Evolutionary conservation across 139 green algal species (phyloP).

Genomic region (Chlorella sp.): DNA sequence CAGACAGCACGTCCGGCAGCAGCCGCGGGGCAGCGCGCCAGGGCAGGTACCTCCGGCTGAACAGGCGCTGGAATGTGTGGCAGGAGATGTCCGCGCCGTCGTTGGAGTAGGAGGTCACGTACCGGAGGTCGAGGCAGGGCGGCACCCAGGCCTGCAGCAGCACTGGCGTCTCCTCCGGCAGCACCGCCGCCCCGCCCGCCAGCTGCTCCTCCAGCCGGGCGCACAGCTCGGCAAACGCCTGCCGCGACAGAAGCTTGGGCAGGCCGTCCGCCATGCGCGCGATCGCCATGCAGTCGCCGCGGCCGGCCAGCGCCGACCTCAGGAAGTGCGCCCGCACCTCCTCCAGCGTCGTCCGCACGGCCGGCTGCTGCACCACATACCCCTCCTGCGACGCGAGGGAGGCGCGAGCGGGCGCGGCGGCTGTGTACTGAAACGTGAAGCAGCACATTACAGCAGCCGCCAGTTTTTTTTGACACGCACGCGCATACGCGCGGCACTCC

Average conservation of each 20-base stretch:
- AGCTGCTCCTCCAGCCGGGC: slow-evolving; percentile 46
- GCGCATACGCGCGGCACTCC: not conserved
- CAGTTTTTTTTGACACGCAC: not conserved
- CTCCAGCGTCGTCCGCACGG: slow-evolving; percentile 38
- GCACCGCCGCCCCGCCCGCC: not conserved
- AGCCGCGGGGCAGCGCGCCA: not conserved
- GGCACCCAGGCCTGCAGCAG: slow-evolving; percentile 37
- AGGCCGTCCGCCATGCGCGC: slow-evolving; percentile 33
- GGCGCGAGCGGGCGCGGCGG: too few relatives aligned
- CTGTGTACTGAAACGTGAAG: too few relatives aligned
- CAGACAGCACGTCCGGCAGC: not conserved
- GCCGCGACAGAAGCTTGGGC: slow-evolving; percentile 46
- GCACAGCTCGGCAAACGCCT: slow-evolving; percentile 53
- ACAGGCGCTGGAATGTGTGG: slow-evolving; percentile 69
- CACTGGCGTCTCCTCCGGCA: slow-evolving; percentile 38
- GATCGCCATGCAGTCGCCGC: slow-evolving; percentile 42
- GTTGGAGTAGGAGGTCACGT: slow-evolving; percentile 61
- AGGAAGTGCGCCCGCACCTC: slow-evolving; percentile 50
- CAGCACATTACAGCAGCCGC: not conserved
- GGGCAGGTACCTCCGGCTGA: slow-evolving; percentile 50
- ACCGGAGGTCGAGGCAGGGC: slow-evolving; percentile 59
- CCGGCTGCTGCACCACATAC: slow-evolving; percentile 46
- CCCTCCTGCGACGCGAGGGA: slow-evolving; percentile 46
- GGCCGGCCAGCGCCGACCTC: not conserved
- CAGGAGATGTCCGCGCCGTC: slow-evolving; percentile 40